phyloP scores from a whole-genome alignment of 345 rosid genomes.

The Odontarrhena argentea region DNA sequence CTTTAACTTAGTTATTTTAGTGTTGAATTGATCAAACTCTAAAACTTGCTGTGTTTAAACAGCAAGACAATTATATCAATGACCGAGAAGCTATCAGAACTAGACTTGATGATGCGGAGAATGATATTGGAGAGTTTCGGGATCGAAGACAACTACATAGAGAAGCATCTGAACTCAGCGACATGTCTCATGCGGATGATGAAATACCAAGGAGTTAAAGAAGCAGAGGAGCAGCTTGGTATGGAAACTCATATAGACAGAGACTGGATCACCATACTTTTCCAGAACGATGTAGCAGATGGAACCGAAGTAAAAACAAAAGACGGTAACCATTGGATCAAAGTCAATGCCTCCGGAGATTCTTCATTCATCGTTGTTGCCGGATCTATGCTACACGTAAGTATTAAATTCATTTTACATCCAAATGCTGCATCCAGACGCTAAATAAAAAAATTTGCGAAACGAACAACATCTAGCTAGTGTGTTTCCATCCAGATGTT shows the following conservation, averaged over 20 bases:
- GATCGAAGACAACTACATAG: conserved; percentile 28
- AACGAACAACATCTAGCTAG: too few species aligned
- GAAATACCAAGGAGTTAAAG: conserved; percentile 39
- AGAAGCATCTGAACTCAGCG: conserved; percentile 37
- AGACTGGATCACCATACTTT: conserved; percentile 47
- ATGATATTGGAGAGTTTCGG: conserved; percentile 58
- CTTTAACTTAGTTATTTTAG: neutral
- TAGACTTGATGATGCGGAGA: conserved; percentile 42
- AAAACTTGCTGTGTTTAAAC: neutral
- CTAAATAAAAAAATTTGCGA: too few species aligned
- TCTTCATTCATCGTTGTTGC: conserved; percentile 47
- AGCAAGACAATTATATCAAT: conserved; percentile 32
- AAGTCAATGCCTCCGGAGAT: conserved; percentile 41
- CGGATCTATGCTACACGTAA: conserved; percentile 45
- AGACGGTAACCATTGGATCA: conserved; percentile 45
- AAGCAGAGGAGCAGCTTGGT: conserved; percentile 31
- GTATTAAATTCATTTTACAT: neutral
- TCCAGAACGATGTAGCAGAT: conserved; percentile 46
- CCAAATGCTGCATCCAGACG: too few species aligned
- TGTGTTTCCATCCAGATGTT: too few species aligned
- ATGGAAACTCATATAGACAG: conserved; percentile 50
- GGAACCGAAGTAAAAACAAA: conserved; percentile 47
- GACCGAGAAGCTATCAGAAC: conserved; percentile 30
- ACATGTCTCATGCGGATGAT: conserved; percentile 45
- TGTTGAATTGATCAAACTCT: too few species aligned